Conservation (phyloP, 371 early-diverging fungal species). For the Rhizomucor miehei region DNA sequence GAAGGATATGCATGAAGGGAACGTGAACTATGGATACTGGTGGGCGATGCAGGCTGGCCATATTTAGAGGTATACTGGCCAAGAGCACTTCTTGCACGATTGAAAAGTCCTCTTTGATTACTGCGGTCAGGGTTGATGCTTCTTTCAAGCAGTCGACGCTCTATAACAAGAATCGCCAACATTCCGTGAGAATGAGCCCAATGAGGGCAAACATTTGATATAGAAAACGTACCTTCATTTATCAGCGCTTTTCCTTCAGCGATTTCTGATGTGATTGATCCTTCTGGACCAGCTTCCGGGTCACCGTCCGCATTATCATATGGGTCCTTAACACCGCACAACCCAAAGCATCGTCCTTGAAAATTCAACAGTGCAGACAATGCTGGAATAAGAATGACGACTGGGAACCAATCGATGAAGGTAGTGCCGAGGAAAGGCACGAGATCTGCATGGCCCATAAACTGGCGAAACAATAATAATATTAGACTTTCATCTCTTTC, state of each 20-base stretch:
- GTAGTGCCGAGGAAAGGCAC: slow-evolving; percentile 86
- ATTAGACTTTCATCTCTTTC: neutral
- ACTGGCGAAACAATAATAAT: slow-evolving; percentile 25
- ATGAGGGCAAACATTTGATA: neutral
- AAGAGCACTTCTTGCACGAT: slow-evolving; percentile 19
- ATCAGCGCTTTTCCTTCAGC: slow-evolving; percentile 48
- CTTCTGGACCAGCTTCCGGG: slow-evolving; percentile 28
- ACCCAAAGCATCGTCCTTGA: slow-evolving; percentile 71
- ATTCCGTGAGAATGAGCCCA: no score
- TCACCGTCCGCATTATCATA: slow-evolving; percentile 54
- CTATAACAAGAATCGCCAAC: no score
- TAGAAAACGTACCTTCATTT: slow-evolving; percentile 33
- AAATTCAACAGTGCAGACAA: slow-evolving; percentile 74
- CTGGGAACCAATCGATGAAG: slow-evolving; percentile 87
- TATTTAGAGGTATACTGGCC: slow-evolving; percentile 25
- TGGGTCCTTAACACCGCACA: slow-evolving; percentile 61
- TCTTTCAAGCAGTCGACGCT: slow-evolving; percentile 27
- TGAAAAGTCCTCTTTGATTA: slow-evolving; percentile 16
- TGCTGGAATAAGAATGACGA: slow-evolving; percentile 77
- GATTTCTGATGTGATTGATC: slow-evolving; percentile 31
- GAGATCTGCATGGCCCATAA: slow-evolving; percentile 85
- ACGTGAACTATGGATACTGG: slow-evolving; percentile 4
- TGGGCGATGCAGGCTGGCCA: slow-evolving; percentile 14
- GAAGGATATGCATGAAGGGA: slow-evolving; percentile 2
- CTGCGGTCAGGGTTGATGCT: slow-evolving; percentile 22